Evolutionary conservation across 2,329 filamentous ascomycete species (phyloP).

Genomic region (Neurospora sp.): DNA sequence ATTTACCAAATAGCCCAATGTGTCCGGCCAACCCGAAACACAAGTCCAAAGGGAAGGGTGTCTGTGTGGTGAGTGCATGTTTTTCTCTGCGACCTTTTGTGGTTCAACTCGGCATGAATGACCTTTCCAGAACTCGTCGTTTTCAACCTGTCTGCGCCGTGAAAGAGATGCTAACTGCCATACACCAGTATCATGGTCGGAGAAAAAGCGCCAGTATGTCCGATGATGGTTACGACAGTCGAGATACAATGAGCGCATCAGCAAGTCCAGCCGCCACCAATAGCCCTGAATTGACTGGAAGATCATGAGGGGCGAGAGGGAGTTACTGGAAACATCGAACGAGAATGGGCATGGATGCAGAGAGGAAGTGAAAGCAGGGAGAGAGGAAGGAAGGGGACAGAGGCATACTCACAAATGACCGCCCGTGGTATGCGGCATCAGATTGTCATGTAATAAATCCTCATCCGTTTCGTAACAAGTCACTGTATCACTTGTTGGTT

Average conservation of each 20-base stretch:
- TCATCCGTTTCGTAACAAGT: not conserved
- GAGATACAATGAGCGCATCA: not conserved
- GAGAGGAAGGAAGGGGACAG: not conserved
- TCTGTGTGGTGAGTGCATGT: constrained; percentile 32
- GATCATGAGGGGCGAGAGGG: not conserved
- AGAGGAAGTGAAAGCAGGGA: not conserved
- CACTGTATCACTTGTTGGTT: not conserved
- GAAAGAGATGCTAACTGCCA: not conserved
- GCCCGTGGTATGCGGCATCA: not conserved
- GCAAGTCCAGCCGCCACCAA: not conserved
- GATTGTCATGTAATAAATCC: not conserved
- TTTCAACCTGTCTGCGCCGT: not conserved
- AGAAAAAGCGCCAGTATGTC: constrained; percentile 1
- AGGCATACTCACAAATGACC: not conserved
- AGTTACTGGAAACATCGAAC: not conserved
- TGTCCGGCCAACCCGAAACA: constrained; percentile 38
- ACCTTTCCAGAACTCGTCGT: not conserved
- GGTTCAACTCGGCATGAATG: not conserved
- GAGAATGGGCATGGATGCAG: not conserved
- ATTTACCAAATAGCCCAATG: constrained; percentile 40
- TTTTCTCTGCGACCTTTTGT: not conserved
- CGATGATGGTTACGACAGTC: not conserved
- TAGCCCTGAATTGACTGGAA: not conserved
- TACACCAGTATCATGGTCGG: constrained; percentile 8
- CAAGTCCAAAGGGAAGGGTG: constrained; percentile 32